These are phyloP conservation scores for Tetrahymena malaccensis DNA, from an alignment of 73 alveolate species.

Conservation along the genomic window DNA sequence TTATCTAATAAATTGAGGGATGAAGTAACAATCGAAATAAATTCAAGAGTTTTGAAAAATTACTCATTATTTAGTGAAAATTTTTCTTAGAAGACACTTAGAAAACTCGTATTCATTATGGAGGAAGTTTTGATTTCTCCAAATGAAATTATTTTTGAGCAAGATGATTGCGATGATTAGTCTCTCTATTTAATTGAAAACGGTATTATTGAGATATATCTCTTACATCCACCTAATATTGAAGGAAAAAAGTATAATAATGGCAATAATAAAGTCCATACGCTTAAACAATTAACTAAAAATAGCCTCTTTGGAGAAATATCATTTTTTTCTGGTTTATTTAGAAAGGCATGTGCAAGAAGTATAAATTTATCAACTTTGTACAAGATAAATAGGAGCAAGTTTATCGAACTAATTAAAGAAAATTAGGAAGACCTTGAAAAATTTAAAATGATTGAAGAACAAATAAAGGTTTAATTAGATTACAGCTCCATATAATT, in stretches of 20 bases:
- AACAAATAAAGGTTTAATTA: not conserved
- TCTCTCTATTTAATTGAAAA: not conserved
- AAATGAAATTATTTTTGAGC: not conserved
- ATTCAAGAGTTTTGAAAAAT: not conserved
- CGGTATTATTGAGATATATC: not conserved
- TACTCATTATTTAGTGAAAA: not conserved
- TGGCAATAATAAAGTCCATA: not conserved
- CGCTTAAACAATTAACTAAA: not conserved
- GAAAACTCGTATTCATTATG: not conserved
- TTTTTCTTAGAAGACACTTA: not conserved
- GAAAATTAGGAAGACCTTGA: constrained; percentile 17
- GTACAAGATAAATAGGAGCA: not conserved
- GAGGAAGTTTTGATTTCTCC: not conserved
- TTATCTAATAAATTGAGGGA: not conserved
- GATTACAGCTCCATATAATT: not conserved
- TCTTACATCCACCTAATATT: not conserved
- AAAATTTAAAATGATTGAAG: not conserved
- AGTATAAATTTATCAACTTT: constrained; percentile 11
- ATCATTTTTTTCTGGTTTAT: constrained; percentile 26
- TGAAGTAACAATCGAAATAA: not conserved
- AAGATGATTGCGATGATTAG: not conserved
- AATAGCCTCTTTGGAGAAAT: constrained; percentile 8
- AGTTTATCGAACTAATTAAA: constrained; percentile 1
- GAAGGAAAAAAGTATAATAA: not conserved
- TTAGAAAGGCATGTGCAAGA: constrained; percentile 7